phyloP scores from a whole-genome alignment of 2,329 filamentous ascomycete species.

The Cytospora schulzeri region DNA sequence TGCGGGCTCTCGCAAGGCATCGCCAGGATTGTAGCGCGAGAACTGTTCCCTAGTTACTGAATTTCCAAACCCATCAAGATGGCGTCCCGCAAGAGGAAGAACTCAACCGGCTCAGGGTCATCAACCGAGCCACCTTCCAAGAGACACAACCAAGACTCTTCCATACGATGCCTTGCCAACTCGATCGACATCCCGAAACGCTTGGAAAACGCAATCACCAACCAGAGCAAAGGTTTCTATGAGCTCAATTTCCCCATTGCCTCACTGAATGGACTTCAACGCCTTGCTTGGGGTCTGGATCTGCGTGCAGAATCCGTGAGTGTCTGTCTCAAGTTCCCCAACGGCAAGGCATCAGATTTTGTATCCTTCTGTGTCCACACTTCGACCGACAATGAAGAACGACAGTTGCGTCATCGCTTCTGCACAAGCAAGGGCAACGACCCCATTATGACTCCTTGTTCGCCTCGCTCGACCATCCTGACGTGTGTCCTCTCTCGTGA shows the following conservation, averaged over 20 bases:
- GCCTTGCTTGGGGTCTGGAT: conserved; percentile 15
- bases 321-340: conserved; percentile 3
- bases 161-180: background rate
- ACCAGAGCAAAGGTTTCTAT: background rate
- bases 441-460: background rate
- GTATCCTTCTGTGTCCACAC: conserved; percentile 1
- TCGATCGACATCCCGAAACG: background rate
- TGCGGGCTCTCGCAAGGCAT: background rate
- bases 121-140: background rate
- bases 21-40: background rate
- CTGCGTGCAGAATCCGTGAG: background rate
- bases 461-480: background rate
- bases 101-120: no score
- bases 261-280: background rate
- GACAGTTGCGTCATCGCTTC: background rate
- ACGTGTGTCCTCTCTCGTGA: conserved; percentile 7
- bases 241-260: conserved; percentile 11
- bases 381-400: conserved; percentile 1
- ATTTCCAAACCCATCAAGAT: background rate
- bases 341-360: background rate
- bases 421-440: background rate
- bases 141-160: background rate
- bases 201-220: background rate
- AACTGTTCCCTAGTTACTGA: no score
- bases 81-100: background rate